Evolutionary conservation across 305 asterid species (phyloP), one percentile per base, ranked within the genome.

Genomic region (Solanum hybrid): DNA sequence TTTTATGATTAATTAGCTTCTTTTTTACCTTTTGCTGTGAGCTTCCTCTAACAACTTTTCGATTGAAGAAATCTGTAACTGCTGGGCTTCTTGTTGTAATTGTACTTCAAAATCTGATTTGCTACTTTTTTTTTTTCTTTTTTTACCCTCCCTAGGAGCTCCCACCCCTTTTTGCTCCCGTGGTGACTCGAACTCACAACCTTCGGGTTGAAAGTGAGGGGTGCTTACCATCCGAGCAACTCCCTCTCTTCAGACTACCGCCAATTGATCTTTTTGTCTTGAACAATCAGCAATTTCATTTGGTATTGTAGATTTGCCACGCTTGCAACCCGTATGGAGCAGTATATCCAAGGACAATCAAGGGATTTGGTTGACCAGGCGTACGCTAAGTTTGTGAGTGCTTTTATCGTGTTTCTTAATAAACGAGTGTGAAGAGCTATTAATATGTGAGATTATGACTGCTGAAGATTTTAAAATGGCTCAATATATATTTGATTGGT

Each of bases 261-360:
- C 38, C 22, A 85, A 66, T 31, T 85, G 31, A 51, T 32, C 76
- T 22, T 32, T 85, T 32, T 56, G 76, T 64, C 22, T 60, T 56
- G 29, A 34, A 56, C 22, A 31, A 31, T 84, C 29, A 31, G 7
- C 69, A 3, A 84, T 90, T 88, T 90, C 91, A 77, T 84, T 85
- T 85, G 88, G 46, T 85, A 51, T 85, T 85, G 82, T 93, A 98
- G 99, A 93, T 98, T 98, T 93, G 96, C 99, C 84, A 95, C 94
- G 73, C 98, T 98, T 92, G 99, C 99, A 81, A 96, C 99, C 90
- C 99, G 99, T 88, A 98, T 98, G 99, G 99, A 98, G 94, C 99
- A 98, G 94, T 98, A 98, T 91, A 98, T 97, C 91, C 99, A 98
- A 91, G 99, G 99, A 88, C 99, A 98, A 86, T 98, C 99, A 5